A percentile compares a stretch with the other conserved stretches of the same genome.
phyloP scores from a whole-genome alignment of 257 asterid genomes.

The Coffea canephora region DNA sequence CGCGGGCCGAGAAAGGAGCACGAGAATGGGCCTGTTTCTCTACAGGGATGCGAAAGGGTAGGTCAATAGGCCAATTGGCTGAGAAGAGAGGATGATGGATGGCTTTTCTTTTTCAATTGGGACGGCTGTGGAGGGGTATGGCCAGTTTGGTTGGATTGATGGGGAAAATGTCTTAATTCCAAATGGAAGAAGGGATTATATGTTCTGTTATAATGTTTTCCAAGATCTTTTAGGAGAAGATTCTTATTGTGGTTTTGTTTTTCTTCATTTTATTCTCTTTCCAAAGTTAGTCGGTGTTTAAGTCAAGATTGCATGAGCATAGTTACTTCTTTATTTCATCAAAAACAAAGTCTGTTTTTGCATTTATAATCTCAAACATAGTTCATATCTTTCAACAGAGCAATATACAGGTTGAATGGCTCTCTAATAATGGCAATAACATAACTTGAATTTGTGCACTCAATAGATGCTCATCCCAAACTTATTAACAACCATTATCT shows the following conservation, averaged over 20 bases:
- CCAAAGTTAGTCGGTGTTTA: neutral
- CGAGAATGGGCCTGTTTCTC: no score
- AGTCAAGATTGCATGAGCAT: neutral
- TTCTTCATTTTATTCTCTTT: neutral
- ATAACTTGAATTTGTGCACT: neutral
- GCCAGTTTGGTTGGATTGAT: no score
- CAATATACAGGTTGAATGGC: neutral
- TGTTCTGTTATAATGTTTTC: no score
- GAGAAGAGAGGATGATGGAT: no score
- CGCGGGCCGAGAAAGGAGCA: no score
- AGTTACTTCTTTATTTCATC: neutral
- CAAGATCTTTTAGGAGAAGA: neutral
- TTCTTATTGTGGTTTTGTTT: neutral
- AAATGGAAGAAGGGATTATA: neutral
- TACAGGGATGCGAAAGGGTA: no score
- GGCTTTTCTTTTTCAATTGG: no score
- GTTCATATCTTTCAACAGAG: neutral
- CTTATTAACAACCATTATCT: neutral
- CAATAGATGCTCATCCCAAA: neutral
- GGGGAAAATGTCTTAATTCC: no score
- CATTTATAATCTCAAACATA: neutral
- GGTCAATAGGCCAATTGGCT: no score
- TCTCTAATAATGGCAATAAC: neutral
- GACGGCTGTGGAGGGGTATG: no score
- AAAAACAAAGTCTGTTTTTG: neutral